Evolutionary conservation across 83 land plant genomes (phyloP), one percentile per base, ranked within the genome.

Genomic region (Thuja plicata): DNA sequence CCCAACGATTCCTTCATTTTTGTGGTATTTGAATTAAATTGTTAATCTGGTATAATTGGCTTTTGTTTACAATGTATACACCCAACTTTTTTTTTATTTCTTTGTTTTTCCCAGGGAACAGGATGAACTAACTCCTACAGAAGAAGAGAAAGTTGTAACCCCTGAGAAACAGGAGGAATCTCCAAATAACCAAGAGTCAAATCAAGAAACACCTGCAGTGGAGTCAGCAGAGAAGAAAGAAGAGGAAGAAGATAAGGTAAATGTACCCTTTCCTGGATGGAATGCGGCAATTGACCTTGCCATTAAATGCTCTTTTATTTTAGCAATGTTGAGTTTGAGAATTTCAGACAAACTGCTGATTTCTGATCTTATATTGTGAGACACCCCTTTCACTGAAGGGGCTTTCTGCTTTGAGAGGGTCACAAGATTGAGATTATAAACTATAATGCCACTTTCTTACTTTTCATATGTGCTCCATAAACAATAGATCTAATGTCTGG

Each of bases 81-180:
- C 34, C 16, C 46, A 41, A 46, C 46, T 86, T 21, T 13, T 84
- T 1, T 55, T 45, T 88, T 48, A 16, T 38, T 86, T 30, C 21
- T 52, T 54, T 62, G 21, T 45, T 60, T 21, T 60, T 21, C 74
- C 17, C 37, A 93, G 93, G 90, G 94, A 91, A 45, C 46, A 78
- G 38, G 95, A 94, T 34, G 88, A 88, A 16, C 27, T 35, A 76
- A 85, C 45, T 21, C 60, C 66, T 89, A 90, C 87, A 48, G 83
- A 17, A 34, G 94, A 94, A 87, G 90, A 91, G 89, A 90, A 79
- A 55, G 37, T 34, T 32, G 2, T 13, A 24, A 45, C 85, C 5
- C 87, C 87, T 86, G 87, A 60, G 66, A 60, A 55, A 55, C 73
- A 57, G 87, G 71, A 86, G 19, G 87, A 86, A 83, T 54, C 43